Conservation (phyloP, 1,284 basidiomycete species). For the Bondarzewia mesenterica region DNA sequence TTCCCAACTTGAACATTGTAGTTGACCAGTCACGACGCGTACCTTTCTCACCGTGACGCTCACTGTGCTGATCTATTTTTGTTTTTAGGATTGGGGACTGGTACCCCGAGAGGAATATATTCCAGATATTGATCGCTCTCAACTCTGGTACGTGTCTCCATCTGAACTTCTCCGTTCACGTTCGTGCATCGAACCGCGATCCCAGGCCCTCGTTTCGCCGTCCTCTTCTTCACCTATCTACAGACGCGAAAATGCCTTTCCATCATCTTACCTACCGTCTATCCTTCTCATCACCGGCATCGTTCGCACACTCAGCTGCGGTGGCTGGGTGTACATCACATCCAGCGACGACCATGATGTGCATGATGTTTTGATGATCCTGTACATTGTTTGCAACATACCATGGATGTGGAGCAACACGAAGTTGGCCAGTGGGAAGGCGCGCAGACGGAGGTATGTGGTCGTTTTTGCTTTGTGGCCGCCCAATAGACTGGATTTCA, state of each 20-base stretch:
- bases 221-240: conserved; percentile 67
- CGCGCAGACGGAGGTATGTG: conserved; percentile 45
- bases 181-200: conserved; percentile 11
- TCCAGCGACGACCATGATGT: conserved; percentile 73
- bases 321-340: conserved; percentile 92
- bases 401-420: conserved; percentile 86
- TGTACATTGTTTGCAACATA: conserved; percentile 72
- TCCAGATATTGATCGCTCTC: conserved; percentile 87
- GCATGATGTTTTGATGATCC: conserved; percentile 88
- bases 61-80: background rate
- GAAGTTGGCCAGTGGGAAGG: conserved; percentile 14
- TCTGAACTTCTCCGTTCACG: conserved; percentile 26
- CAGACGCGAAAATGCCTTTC: conserved; percentile 32
- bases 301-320: conserved; percentile 76
- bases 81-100: conserved; percentile 77
- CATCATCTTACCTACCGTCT: conserved; percentile 38
- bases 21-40: background rate
- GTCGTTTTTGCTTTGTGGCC: background rate
- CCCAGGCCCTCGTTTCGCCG: conserved; percentile 70
- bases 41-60: background rate
- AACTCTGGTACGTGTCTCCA: conserved; percentile 55
- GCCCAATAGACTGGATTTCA: background rate
- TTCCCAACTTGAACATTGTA: conserved; percentile 12
- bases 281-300: conserved; percentile 61
- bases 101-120: conserved; percentile 83